Percentiles rank a stretch among this genome's conserved stretches.
These are phyloP conservation scores for Eutypa lata DNA, from an alignment of 2,329 filamentous ascomycete species.

Conservation along the genomic window DNA sequence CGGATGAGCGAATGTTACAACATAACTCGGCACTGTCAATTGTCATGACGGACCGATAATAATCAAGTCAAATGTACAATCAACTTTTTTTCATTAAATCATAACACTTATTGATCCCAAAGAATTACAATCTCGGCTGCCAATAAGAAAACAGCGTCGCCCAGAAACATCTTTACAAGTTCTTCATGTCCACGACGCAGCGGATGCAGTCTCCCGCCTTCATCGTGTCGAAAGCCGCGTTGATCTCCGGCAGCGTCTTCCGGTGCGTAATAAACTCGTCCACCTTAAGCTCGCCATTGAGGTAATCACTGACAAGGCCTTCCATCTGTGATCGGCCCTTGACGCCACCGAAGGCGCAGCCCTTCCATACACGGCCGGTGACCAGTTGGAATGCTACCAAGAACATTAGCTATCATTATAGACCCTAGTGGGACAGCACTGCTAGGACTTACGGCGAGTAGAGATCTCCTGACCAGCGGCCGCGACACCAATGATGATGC, in stretches of 20 bases:
- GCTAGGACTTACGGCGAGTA: conserved; percentile 72
- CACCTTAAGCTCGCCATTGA: conserved; percentile 87
- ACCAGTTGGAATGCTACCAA: conserved; percentile 90
- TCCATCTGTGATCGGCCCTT: conserved; percentile 94
- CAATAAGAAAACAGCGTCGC: no score
- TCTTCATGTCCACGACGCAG: conserved; percentile 72
- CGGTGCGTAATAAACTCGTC: conserved; percentile 99
- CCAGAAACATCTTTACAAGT: no score
- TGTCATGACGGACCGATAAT: no score
- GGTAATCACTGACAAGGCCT: conserved; percentile 83
- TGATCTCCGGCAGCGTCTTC: conserved; percentile 78
- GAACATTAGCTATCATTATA: conserved; percentile 13
- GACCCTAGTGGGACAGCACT: neutral
- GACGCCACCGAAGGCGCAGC: conserved; percentile 96
- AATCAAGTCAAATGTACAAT: no score
- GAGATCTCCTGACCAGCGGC: conserved; percentile 94
- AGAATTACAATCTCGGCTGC: no score
- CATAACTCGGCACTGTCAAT: no score
- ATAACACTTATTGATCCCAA: no score
- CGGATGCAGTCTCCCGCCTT: conserved; percentile 96
- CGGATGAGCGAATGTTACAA: no score
- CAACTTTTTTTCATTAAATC: no score
- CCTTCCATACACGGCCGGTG: conserved; percentile 95
- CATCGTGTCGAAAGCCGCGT: conserved; percentile 89
- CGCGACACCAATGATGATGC: conserved; percentile 95